Percentiles rank a stretch among this genome's conserved stretches.
Evolutionary conservation across 2,329 filamentous ascomycete species (phyloP).

Genomic region (Diaporthe citrichinensis): DNA sequence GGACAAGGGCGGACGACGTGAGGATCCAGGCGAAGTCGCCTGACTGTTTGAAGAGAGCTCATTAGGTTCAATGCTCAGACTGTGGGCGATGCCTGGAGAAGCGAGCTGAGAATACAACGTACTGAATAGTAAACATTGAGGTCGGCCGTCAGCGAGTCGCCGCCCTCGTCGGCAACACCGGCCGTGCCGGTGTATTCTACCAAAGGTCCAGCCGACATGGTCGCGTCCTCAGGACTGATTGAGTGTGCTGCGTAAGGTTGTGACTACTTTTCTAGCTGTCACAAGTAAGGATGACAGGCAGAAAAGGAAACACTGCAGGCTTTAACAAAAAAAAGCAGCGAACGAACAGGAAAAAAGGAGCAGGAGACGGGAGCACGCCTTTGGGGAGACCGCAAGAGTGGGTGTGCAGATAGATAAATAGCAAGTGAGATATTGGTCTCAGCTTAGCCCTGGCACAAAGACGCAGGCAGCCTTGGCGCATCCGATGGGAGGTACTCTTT

Average conservation of each 20-base stretch:
- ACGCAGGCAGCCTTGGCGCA: slow-evolving; percentile 26
- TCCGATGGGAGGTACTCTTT: slow-evolving; percentile 12
- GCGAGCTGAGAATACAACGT: slow-evolving; percentile 48
- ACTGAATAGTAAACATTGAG: slow-evolving; percentile 90
- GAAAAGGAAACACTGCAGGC: slow-evolving; percentile 9
- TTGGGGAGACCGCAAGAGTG: slow-evolving; percentile 9
- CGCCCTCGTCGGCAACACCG: slow-evolving; percentile 61
- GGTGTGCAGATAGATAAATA: slow-evolving; percentile 29
- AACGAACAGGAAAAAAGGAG: slow-evolving; percentile 11
- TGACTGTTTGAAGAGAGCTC: slow-evolving; percentile 61
- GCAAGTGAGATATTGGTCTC: slow-evolving; percentile 17
- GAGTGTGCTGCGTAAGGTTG: not conserved
- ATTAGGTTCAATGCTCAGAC: not conserved
- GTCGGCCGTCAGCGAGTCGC: slow-evolving; percentile 73
- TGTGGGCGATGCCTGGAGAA: slow-evolving; percentile 42
- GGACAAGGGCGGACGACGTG: slow-evolving; percentile 81
- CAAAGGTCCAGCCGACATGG: slow-evolving; percentile 53
- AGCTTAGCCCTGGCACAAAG: slow-evolving; percentile 6
- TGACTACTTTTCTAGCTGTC: slow-evolving; percentile 13
- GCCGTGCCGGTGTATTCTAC: slow-evolving; percentile 65
- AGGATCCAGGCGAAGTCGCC: slow-evolving; percentile 89
- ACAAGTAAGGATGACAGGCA: not conserved
- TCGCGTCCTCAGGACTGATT: not conserved
- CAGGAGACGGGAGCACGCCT: not conserved
- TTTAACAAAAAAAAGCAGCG: not conserved